These are phyloP conservation scores for Fusarium anguioides DNA, from an alignment of 2,329 filamentous ascomycete genomes.

Conservation along the genomic window DNA sequence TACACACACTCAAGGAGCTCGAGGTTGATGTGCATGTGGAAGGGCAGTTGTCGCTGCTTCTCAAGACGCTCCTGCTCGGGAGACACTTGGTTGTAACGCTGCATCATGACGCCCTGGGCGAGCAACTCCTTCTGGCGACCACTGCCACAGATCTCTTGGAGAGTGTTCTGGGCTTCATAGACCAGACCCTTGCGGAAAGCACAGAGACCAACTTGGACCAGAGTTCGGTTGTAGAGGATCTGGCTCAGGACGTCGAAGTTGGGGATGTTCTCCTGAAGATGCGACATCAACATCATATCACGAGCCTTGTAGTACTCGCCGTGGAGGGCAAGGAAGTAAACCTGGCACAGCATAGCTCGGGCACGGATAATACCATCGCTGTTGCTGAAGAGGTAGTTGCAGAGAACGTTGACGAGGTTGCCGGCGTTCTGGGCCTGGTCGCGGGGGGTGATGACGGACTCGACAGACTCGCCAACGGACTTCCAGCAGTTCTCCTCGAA, in stretches of 20 bases:
- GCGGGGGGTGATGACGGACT: constrained; percentile 85
- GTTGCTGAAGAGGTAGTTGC: constrained; percentile 93
- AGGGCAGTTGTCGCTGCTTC: constrained; percentile 95
- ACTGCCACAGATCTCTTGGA: constrained; percentile 98
- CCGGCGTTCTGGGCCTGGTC: constrained; percentile 74
- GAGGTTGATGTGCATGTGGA: constrained; percentile 99
- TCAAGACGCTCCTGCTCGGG: constrained; percentile 98
- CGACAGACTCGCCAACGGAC: constrained; percentile 72
- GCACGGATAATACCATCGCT: constrained; percentile 97
- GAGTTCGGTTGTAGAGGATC: constrained; percentile 97
- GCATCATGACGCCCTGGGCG: constrained; percentile 97
- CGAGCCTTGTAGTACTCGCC: constrained; percentile 98
- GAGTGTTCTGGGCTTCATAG: constrained; percentile 96
- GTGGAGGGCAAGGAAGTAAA: constrained; percentile 97
- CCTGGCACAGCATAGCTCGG: constrained; percentile 96
- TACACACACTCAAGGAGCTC: constrained; percentile 98
- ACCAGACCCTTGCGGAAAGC: constrained; percentile 97
- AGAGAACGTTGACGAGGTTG: constrained; percentile 84
- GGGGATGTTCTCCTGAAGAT: constrained; percentile 95
- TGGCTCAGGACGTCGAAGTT: constrained; percentile 98
- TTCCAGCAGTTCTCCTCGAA: constrained; percentile 97
- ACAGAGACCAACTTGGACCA: constrained; percentile 97
- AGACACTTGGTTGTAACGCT: constrained; percentile 94
- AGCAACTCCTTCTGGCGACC: constrained; percentile 97
- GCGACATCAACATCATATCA: constrained; percentile 99